phyloP scores from a whole-genome alignment of 1,284 basidiomycete species.

The Cystobasidium pallidum region DNA sequence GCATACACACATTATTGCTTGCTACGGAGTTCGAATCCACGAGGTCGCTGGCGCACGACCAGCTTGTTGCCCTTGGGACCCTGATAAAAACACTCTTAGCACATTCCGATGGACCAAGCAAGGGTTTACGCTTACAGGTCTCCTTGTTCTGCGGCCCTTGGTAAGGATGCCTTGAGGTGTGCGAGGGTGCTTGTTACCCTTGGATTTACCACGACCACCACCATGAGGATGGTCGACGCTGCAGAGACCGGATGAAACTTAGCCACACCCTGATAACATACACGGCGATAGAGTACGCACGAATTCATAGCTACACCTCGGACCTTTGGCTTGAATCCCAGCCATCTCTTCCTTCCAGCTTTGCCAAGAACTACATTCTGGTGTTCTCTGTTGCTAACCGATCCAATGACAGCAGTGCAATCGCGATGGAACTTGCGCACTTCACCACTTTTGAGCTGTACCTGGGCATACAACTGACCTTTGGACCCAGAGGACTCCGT shows the following conservation, averaged over 20 bases:
- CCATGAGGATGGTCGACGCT: conserved; percentile 47
- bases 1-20: conserved; percentile 23
- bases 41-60: conserved; percentile 84
- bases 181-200: conserved; percentile 89
- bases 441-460: conserved; percentile 89
- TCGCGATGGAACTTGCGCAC: conserved; percentile 80
- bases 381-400: conserved; percentile 90
- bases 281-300: conserved; percentile 60
- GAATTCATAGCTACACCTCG: conserved; percentile 99
- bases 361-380: conserved; percentile 84
- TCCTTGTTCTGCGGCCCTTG: conserved; percentile 88
- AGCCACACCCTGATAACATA: not conserved
- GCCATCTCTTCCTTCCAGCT: conserved; percentile 85
- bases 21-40: conserved; percentile 72
- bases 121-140: conserved; percentile 70
- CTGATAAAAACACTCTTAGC: conserved; percentile 9
- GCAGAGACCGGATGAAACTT: not conserved
- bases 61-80: conserved; percentile 82
- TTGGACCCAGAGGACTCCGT: conserved; percentile 64
- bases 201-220: conserved; percentile 92
- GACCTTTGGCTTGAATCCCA: conserved; percentile 83
- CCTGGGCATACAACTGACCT: conserved; percentile 71
- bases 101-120: not conserved
- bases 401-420: conserved; percentile 86
- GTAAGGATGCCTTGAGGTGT: conserved; percentile 90